Evolutionary conservation across 129 eudicot genomes (phyloP), one percentile per base, ranked within the genome.

Genomic region (Lonicera japonica): DNA sequence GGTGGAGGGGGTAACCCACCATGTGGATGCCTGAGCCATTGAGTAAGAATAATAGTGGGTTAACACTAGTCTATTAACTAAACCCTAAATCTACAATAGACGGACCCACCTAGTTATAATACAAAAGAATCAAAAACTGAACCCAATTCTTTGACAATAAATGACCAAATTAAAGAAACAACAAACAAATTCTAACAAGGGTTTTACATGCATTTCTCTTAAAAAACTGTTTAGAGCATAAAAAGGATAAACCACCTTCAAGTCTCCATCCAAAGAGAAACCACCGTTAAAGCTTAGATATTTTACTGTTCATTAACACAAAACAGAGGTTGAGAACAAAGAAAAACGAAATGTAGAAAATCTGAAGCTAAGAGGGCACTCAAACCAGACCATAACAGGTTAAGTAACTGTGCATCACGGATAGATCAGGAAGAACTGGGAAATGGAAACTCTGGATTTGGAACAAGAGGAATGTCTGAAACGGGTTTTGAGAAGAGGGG

Each of bases 371-470:
- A 41, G 25, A 53, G 52, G 53, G 12, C 52, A 11, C 34, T 21
- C 0, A 45, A 58, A 60, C 57, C 62, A 40, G 48, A 61, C 58
- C 56, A 40, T 3, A 64, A 29, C 12, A 59, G 60, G 58, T 39
- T 40, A 19, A 65, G 58, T 5, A 25, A 24, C 11, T 55, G 65
- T 10, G 24, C 45, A 25, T 11, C 6, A 50, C 41, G 11, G 29
- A n/a, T 22, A 36, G n/a, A n/a, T n/a, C n/a, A n/a, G n/a, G n/a
- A n/a, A n/a, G n/a, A 57, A 29, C 6, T 21, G 25, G 54, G 55
- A 65, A 68, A n/a, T 47, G 8, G 72, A 84, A 82, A 80, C 85
- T 90, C 87, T 70, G 73, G 89, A 79, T 89, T 77, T 80, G 68
- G 66, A 79, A 69, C 74, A 69, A 50, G 45, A 63, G 34, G 51